A percentile compares a stretch with the other conserved stretches of the same genome.
Evolutionary conservation across 352 stramenopile genomes (phyloP).

Genomic region (Phytopythium litorale): DNA sequence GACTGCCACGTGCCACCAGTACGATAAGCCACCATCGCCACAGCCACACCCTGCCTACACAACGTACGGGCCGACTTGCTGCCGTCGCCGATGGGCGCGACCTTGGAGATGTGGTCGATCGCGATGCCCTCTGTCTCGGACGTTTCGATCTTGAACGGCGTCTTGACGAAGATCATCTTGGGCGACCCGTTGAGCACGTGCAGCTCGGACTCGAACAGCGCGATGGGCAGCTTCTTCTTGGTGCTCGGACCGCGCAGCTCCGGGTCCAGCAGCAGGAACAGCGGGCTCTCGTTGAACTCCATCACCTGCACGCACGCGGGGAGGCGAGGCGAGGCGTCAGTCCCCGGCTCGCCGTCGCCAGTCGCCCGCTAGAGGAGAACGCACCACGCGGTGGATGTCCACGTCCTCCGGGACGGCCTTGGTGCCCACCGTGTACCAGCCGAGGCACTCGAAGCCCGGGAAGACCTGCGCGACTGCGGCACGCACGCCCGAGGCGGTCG

Average conservation of each 20-base stretch:
- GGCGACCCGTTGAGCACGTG: slow-evolving; percentile 80
- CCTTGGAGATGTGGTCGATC: slow-evolving; percentile 89
- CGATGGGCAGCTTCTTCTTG: slow-evolving; percentile 88
- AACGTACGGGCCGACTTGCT: slow-evolving; percentile 70
- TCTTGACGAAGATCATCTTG: slow-evolving; percentile 89
- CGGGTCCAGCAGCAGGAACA: slow-evolving; percentile 77
- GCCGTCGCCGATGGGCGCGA: slow-evolving; percentile 60
- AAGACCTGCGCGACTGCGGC: slow-evolving; percentile 78
- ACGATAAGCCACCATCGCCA: neutral
- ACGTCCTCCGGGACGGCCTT: slow-evolving; percentile 73
- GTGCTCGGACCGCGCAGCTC: slow-evolving; percentile 52
- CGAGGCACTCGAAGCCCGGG: slow-evolving; percentile 82
- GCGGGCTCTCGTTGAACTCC: slow-evolving; percentile 84
- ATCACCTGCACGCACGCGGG: slow-evolving; percentile 70
- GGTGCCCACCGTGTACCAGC: slow-evolving; percentile 84
- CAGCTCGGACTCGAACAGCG: slow-evolving; percentile 83
- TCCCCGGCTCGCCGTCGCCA: neutral
- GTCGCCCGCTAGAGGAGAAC: neutral
- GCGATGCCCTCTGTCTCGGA: slow-evolving; percentile 84
- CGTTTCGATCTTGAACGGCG: slow-evolving; percentile 86
- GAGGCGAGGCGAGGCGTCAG: neutral
- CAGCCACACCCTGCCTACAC: neutral
- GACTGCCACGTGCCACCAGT: slow-evolving; percentile 27
- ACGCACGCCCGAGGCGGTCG: neutral
- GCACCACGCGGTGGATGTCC: slow-evolving; percentile 67